Base-by-base conservation (phyloP, 495 filamentous ascomycete genomes). In the Hypoxylon lienhwacheense region DNA sequence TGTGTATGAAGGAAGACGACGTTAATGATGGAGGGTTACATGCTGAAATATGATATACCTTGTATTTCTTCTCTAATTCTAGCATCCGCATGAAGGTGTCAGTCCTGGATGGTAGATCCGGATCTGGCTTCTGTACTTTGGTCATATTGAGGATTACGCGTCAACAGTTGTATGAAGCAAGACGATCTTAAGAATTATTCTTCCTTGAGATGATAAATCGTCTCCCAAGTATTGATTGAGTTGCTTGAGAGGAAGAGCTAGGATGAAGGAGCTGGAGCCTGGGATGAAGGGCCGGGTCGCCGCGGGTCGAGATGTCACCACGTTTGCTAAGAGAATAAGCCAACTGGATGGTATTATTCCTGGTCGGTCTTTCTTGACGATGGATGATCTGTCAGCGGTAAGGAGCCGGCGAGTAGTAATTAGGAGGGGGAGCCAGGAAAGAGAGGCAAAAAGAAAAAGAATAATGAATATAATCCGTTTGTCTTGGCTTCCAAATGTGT, bases 31-130 rank as follows among this genome's bases (percentile, higher is more conserved):
- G 56, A 65, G 53, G 53, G 61, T 72, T 70, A 60, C 67, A 70
- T 70, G 59, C 66, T 61, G 47, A 53, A 53, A 25, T 41, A 40
- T 32, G 32, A 64, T 72, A 66, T 70, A 79, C 78, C 76, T 79
- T 78, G 66, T 70, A 69, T 64, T 66, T 69, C 52, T 74, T 74
- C 59, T 79, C 78, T 47, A 79, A 64, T 57, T 80, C 76, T 39
- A 79, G 62, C 77, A 81, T 76, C 21, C 64, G 65, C 50, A 75
- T 68, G 35, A 79, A 73, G 53, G 70, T 77, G 58, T 66, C 69
- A 55, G 69, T 59, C 57, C 71, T 69, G 20, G 69, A 53, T 10
- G 66, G 63, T 26, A 65, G 57, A 41, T 57, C 59, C 53, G 62
- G 47, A 33, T 53, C 49, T 51, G 61, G 34, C 22, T 57, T 63